Base-by-base conservation (phyloP, 352 stramenopile genomes). In the Globisporangium mamillatum region DNA sequence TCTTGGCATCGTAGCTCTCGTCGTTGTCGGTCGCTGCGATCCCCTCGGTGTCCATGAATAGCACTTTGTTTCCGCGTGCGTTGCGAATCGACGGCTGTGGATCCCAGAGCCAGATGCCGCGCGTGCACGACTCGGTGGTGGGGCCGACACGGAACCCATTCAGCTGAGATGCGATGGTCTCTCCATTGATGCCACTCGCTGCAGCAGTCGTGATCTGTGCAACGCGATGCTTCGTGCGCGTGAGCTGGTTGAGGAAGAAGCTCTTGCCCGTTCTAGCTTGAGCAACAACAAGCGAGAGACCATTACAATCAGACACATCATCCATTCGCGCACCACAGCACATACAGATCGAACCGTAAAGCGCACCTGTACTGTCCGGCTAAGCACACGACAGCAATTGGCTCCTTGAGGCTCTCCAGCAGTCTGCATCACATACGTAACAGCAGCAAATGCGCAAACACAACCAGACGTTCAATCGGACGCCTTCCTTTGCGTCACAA, bases 241-340 rank as follows among this genome's bases (percentile, higher is more conserved):
- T 80, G 41, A 95, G 76, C 72, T 95, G 86, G 63, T 94, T 96
- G 54, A 96, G 79, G 64, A 96, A 94, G 66, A 96, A 96, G 59
- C 85, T 93, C 74, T 94, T 96, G 65, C 88, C 88, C 46, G 88
- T 96, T 69, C 87, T 92, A n/a, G 54, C 10, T 34, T 22, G 24
- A 50, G 7, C 57, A 52, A 2, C 36, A 36, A 41, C 16, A 32
- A 32, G 44, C 14, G 7, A n/a, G 22, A 20, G 7, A n/a, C 41
- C 56, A 9, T 1, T 6, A 46, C 55, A 20, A 18, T 60, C 59
- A 64, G 38, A 16, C 25, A 8, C 38, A 38, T 18, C 12, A 6
- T 32, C 27, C 20, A 24, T 16, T 60, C 20, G 6, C 59, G 9
- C 6, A 4, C 5, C 0, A 63, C 22, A 70, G 9, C 34, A 16